phyloP scores from a whole-genome alignment of 1,139 yeast genomes.

The Yamadazyma diddensiae region DNA sequence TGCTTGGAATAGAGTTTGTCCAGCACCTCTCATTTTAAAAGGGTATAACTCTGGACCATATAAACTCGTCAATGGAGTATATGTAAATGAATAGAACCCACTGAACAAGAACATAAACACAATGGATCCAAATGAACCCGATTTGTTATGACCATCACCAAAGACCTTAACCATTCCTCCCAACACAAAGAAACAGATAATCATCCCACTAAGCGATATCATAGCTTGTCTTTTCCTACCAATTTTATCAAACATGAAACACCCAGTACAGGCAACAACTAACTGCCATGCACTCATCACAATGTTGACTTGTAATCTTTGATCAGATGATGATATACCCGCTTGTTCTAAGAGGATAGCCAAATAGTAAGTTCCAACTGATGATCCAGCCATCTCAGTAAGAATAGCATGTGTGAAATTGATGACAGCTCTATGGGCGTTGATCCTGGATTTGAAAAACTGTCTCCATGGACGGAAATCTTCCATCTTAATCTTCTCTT shows the following conservation, averaged over 20 bases:
- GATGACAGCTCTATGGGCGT: slow-evolving; percentile 11
- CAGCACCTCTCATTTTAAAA: slow-evolving; percentile 12
- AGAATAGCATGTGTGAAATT: slow-evolving; percentile 14
- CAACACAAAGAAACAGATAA: slow-evolving; percentile 10
- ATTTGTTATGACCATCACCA: slow-evolving; percentile 13
- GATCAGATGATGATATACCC: slow-evolving; percentile 11
- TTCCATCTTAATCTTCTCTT: slow-evolving; percentile 1
- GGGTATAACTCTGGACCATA: slow-evolving; percentile 16
- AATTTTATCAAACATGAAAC: slow-evolving; percentile 10
- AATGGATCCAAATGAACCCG: slow-evolving; percentile 15
- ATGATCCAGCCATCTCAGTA: slow-evolving; percentile 18
- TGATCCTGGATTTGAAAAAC: slow-evolving; percentile 11
- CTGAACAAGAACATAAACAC: slow-evolving; percentile 17
- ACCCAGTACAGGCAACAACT: slow-evolving; percentile 12
- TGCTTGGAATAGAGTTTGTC: slow-evolving; percentile 7
- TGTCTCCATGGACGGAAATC: slow-evolving; percentile 12
- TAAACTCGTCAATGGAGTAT: slow-evolving; percentile 14
- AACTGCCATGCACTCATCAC: slow-evolving; percentile 14
- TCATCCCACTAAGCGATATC: slow-evolving; percentile 12
- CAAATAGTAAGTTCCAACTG: slow-evolving; percentile 16
- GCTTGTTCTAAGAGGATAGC: slow-evolving; percentile 13
- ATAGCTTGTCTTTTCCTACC: slow-evolving; percentile 14
- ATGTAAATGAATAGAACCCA: slow-evolving; percentile 15
- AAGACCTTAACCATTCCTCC: slow-evolving; percentile 14
- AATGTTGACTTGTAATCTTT: slow-evolving; percentile 13